Evolutionary conservation across 176 grass and related monocot genomes (phyloP).

Genomic region (Echinochloa phyllopogon): DNA sequence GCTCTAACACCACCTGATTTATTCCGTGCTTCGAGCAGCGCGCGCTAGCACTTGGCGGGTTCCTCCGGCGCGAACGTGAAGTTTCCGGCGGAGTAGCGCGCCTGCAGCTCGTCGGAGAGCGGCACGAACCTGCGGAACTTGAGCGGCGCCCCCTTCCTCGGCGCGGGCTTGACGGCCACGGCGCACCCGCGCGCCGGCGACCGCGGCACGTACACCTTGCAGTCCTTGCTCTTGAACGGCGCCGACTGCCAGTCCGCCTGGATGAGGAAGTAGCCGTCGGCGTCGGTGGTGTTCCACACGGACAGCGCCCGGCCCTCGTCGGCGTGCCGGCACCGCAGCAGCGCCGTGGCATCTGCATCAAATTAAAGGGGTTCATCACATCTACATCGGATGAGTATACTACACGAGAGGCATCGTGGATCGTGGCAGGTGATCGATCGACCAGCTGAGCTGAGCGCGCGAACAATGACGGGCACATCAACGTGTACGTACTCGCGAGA

Average conservation of each 20-base stretch:
- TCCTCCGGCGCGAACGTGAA: conserved; percentile 52
- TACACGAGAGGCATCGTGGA: no score
- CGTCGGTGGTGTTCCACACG: conserved; percentile 40
- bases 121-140: conserved; percentile 54
- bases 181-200: conserved; percentile 46
- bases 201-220: conserved; percentile 47
- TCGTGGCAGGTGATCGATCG: no score
- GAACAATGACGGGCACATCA: not conserved
- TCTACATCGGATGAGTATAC: no score
- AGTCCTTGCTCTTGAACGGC: conserved; percentile 58
- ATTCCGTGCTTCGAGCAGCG: not conserved
- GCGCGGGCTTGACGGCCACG: conserved; percentile 14
- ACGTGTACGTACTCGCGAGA: conserved; percentile 22
- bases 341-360: conserved; percentile 50
- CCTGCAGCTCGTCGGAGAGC: conserved; percentile 44
- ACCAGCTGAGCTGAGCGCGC: not conserved
- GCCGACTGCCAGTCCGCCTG: conserved; percentile 49
- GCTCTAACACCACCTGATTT: not conserved
- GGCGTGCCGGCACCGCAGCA: conserved; percentile 54
- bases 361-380: no score
- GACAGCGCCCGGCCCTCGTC: conserved; percentile 19
- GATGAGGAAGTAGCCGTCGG: conserved; percentile 62
- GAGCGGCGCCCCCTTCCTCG: conserved; percentile 40
- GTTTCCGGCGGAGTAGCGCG: conserved; percentile 47
- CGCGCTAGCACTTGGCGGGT: conserved; percentile 34